Percentiles rank a stretch among this genome's conserved stretches.
phyloP scores from a whole-genome alignment of 257 asterid species.

The Leonotis leonurus region DNA sequence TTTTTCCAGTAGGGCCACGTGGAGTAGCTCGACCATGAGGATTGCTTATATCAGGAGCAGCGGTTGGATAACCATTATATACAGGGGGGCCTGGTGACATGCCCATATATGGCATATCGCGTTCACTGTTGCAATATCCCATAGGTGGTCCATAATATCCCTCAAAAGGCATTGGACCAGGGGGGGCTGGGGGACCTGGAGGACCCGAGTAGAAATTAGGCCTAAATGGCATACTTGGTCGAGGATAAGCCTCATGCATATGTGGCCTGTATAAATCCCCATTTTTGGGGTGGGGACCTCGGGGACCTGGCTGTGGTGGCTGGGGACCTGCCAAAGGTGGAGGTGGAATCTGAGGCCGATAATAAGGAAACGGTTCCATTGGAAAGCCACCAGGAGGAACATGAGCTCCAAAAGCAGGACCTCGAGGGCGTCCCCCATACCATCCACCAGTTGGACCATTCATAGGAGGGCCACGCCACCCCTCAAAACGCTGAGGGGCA shows the following conservation, averaged over 20 bases:
- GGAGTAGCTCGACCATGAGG: constrained; percentile 46
- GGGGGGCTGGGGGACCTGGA: constrained; percentile 29
- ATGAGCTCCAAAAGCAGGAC: constrained; percentile 70
- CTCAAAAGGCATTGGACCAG: constrained; percentile 69
- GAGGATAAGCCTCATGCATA: constrained; percentile 66
- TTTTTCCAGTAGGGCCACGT: constrained; percentile 41
- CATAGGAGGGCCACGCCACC: constrained; percentile 81
- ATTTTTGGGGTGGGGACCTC: constrained; percentile 77
- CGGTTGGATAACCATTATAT: constrained; percentile 51
- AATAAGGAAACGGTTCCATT: constrained; percentile 71
- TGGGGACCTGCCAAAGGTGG: constrained; percentile 61
- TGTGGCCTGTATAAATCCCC: constrained; percentile 79
- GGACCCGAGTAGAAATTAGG: constrained; percentile 71
- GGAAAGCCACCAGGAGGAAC: constrained; percentile 75
- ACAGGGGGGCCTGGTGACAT: constrained; percentile 48
- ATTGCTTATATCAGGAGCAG: constrained; percentile 48
- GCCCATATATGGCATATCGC: constrained; percentile 68
- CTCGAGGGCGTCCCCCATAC: constrained; percentile 80
- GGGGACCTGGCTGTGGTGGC: constrained; percentile 60
- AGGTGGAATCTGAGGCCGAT: constrained; percentile 71
- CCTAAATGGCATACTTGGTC: constrained; percentile 69
- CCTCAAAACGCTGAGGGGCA: constrained; percentile 67
- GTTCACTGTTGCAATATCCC: constrained; percentile 66
- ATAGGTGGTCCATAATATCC: constrained; percentile 84
- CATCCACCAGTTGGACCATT: constrained; percentile 69